Percentiles rank a stretch among this genome's conserved stretches.
Conservation (phyloP, 345 rosid species). For the Clausena lansium region DNA sequence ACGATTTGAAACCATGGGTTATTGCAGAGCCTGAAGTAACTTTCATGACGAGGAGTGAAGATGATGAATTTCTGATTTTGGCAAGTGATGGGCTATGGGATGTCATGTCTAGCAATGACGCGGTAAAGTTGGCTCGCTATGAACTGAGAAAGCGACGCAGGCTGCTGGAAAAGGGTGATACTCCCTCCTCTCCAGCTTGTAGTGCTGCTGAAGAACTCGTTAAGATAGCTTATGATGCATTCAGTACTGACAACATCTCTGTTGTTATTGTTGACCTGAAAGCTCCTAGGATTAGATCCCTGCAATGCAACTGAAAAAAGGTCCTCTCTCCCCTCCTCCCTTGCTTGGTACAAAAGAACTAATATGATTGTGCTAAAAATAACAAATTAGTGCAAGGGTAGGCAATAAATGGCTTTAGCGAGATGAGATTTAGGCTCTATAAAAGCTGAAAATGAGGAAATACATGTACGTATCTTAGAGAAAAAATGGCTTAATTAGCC, state of each 20-base stretch:
- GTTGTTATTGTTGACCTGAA: conserved; percentile 22
- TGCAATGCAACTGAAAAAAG: not conserved
- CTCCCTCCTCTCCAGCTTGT: not conserved
- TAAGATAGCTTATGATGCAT: conserved; percentile 5
- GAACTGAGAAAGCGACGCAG: conserved; percentile 15
- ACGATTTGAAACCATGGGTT: conserved; percentile 38
- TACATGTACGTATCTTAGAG: not conserved
- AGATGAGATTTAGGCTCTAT: not conserved
- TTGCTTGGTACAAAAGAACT: not conserved
- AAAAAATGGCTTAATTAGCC: not conserved
- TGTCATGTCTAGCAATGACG: conserved; percentile 40
- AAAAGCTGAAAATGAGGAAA: not conserved
- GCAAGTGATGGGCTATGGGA: conserved; percentile 56
- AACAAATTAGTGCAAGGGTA: not conserved
- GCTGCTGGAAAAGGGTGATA: not conserved
- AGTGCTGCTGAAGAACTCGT: not conserved
- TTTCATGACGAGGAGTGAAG: conserved; percentile 24
- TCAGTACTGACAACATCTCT: conserved; percentile 20
- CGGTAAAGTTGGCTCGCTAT: conserved; percentile 27
- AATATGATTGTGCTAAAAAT: not conserved
- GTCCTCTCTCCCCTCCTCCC: not conserved
- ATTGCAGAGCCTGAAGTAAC: conserved; percentile 44
- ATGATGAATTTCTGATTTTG: conserved; percentile 40
- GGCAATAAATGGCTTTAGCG: not conserved
- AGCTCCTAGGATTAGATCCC: conserved; percentile 12